A percentile compares a stretch with the other conserved stretches of the same genome.
phyloP scores from a whole-genome alignment of 1,284 basidiomycete genomes.

The Cryptococcus sp. region DNA sequence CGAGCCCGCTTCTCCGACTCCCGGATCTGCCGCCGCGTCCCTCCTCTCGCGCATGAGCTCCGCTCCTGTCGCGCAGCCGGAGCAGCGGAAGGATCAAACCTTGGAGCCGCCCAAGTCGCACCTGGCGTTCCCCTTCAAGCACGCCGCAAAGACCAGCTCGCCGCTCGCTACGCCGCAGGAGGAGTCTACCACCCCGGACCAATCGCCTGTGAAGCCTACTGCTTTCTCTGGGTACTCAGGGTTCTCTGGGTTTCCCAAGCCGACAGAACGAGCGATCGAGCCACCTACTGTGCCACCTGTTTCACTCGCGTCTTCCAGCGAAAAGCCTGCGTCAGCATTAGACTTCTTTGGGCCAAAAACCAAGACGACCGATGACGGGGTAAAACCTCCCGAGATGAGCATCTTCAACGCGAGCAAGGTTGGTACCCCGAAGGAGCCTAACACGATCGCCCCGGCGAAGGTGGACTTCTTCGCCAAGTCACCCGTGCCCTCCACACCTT shows the following conservation, averaged over 20 bases:
- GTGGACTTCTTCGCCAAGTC: constrained; percentile 3
- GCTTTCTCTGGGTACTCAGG: not conserved
- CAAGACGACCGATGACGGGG: constrained; percentile 3
- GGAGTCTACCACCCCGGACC: constrained; percentile 20
- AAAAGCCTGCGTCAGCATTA: constrained; percentile 8
- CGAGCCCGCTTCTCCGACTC: constrained; percentile 11
- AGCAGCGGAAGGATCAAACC: constrained; percentile 1
- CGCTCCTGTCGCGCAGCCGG: constrained; percentile 5
- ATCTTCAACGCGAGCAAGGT: constrained; percentile 6
- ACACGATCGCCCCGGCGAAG: no score
- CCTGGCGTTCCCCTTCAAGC: constrained; percentile 28
- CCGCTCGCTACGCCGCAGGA: constrained; percentile 33
- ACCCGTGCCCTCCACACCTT: not conserved
- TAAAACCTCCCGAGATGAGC: not conserved
- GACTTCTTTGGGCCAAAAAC: constrained; percentile 8
- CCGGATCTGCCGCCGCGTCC: constrained; percentile 9
- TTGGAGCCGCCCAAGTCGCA: constrained; percentile 3
- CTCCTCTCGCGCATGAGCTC: constrained; percentile 19
- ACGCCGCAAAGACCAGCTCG: constrained; percentile 42
- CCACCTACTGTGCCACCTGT: not conserved
- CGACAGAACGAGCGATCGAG: not conserved
- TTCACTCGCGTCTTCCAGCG: constrained; percentile 7
- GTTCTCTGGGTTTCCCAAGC: not conserved
- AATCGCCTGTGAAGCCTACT: constrained; percentile 19
- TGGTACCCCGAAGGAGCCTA: not conserved